phyloP scores from a whole-genome alignment of 768 basidiomycete species.

The Suillus sp. region DNA sequence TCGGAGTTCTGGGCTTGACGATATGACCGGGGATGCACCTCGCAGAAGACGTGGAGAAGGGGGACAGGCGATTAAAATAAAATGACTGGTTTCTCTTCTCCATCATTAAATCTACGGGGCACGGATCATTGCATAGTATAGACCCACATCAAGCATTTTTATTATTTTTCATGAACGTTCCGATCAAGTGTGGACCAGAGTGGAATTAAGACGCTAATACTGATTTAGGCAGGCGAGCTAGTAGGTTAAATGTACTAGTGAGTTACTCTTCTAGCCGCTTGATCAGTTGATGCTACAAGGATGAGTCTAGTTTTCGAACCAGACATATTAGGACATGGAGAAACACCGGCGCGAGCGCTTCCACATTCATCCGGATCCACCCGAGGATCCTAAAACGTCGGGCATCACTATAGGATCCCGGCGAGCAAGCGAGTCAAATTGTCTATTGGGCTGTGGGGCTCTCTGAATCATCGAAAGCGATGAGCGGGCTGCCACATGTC shows the following conservation, averaged over 20 bases:
- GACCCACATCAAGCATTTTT: conserved; percentile 26
- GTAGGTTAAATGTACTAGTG: conserved; percentile 9
- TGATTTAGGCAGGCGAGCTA: conserved; percentile 7
- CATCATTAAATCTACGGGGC: conserved; percentile 30
- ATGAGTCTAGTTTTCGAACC: conserved; percentile 2
- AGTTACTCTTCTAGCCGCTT: conserved; percentile 2
- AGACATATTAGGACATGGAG: not conserved
- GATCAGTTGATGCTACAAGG: not conserved
- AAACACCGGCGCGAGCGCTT: not conserved
- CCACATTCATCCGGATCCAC: not conserved
- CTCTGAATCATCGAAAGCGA: not conserved
- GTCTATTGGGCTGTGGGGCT: not conserved
- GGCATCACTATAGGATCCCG: too few relatives aligned
- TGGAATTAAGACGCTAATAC: conserved; percentile 2
- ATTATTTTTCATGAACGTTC: conserved; percentile 19
- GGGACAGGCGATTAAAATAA: conserved; percentile 56
- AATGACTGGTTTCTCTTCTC: conserved; percentile 35
- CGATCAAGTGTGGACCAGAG: conserved; percentile 15
- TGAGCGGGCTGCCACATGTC: too few relatives aligned
- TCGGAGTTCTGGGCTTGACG: conserved; percentile 45
- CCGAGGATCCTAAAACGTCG: not conserved
- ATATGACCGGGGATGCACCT: conserved; percentile 42
- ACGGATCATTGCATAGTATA: conserved; percentile 19
- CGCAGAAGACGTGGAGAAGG: conserved; percentile 60
- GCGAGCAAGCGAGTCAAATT: not conserved